Base-by-base conservation (phyloP, 768 basidiomycete species). In the Mycena sanguinolenta region DNA sequence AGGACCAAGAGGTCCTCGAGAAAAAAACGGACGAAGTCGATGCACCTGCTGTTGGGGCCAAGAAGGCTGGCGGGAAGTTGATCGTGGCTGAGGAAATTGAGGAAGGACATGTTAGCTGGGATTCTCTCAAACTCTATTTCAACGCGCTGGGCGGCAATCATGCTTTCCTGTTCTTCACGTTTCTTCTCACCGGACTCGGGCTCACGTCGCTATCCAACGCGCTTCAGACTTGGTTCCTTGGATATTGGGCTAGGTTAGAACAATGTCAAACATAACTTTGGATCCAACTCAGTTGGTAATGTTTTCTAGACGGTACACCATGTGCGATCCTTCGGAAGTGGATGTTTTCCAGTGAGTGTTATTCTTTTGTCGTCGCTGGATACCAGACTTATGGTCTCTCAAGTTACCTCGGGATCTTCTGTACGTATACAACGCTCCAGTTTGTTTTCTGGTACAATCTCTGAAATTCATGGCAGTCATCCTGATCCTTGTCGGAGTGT, bases 41-140 rank as follows among this genome's bases (percentile, higher is more conserved):
- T 50, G 12, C 61, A 5, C 63, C 74, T 1, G 68, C 75, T 21
- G 66, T 58, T 7, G 72, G 65, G n/a, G 74, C 68, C 76, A 82
- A 52, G 49, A 77, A 79, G 58, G 74, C 72, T 36, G 83, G 84
- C 50, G 89, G 90, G 3, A 90, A 91, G 73, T 82, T 92, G 12
- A 85, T 91, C 49, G 77, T 90, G 7, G 86, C 84, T 0, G 92
- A 93, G 75, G 92, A 93, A 73, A 84, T 91, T 38, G 84, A 80
- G 3, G 81, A 84, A 50, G 91, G 91, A 0, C 88, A 87, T 66
- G 85, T 92, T 27, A 85, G 86, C 46, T 88, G 86, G 85, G 66
- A 68, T 7, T 46, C 79, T 53, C 72, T 77, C 28, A 71, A 72
- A n/a, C 63, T 77, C 16, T 77, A 73, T 38, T 42, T 77, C 32